Evolutionary conservation across 306 rosid species (phyloP).

Genomic region (Cicer judaicum): DNA sequence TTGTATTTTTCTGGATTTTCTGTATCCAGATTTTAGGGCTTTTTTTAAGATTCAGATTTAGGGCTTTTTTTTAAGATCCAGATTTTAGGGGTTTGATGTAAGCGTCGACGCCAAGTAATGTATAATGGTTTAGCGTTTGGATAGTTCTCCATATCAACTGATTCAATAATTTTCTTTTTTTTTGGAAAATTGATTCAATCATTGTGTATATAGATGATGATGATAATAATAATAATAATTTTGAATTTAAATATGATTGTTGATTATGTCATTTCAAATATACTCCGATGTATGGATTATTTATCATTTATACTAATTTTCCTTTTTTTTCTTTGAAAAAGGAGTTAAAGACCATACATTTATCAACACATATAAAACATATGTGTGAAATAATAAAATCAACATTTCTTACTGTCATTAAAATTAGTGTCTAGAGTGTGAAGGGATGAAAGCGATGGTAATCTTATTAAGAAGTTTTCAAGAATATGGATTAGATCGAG

Average conservation of each 20-base stretch:
- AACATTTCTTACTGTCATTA: no score
- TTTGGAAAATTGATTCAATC: not conserved
- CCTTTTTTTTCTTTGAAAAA: no score
- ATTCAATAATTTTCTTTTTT: not conserved
- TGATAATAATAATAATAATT: not conserved
- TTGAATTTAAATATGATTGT: not conserved
- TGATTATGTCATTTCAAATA: not conserved
- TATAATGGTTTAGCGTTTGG: conserved; percentile 18
- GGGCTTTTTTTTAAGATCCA: conserved; percentile 3
- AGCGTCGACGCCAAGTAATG: not conserved
- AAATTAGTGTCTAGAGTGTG: not conserved
- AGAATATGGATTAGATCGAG: not conserved
- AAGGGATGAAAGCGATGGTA: not conserved
- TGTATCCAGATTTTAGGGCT: conserved; percentile 26
- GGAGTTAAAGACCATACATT: no score
- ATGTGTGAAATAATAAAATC: no score
- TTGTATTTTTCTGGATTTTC: not conserved
- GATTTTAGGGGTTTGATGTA: conserved; percentile 29
- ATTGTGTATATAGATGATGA: not conserved
- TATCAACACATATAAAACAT: no score
- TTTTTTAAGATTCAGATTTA: conserved; percentile 1
- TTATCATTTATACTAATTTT: not conserved
- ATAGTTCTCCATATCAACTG: not conserved
- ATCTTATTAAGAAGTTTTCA: not conserved
- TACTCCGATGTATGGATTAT: not conserved